A percentile compares a stretch with the other conserved stretches of the same genome.
Conservation (phyloP, 768 basidiomycete genomes). For the Termitomyces sp. region DNA sequence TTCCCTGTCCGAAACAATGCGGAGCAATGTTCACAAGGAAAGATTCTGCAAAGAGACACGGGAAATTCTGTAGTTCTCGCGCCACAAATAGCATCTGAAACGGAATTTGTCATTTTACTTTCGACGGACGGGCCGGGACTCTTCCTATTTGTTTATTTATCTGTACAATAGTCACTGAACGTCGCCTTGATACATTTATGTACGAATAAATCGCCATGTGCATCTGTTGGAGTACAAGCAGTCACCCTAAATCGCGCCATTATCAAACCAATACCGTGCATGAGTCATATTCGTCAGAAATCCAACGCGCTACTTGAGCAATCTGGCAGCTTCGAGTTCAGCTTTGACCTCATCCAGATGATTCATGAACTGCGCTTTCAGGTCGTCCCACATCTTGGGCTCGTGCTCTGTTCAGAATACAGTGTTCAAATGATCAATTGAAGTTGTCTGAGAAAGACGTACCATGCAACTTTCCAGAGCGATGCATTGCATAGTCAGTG, state of each 20-base stretch:
- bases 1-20: slow-evolving; percentile 11
- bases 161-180: neutral
- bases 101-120: neutral
- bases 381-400: slow-evolving; percentile 63
- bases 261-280: neutral
- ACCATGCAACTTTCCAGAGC: slow-evolving; percentile 59
- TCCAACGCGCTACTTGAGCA: slow-evolving; percentile 13
- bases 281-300: neutral
- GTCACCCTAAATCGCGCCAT: neutral
- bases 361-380: slow-evolving; percentile 55
- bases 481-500: slow-evolving; percentile 61
- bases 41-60: slow-evolving; percentile 17
- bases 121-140: too few relatives aligned
- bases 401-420: neutral
- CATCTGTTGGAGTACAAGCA: neutral
- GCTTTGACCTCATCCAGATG: slow-evolving; percentile 54
- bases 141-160: too few relatives aligned
- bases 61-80: neutral
- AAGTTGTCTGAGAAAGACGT: slow-evolving; percentile 8
- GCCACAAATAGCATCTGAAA: neutral
- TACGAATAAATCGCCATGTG: neutral
- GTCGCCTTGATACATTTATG: too few relatives aligned
- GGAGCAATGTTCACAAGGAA: slow-evolving; percentile 11
- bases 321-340: slow-evolving; percentile 39
- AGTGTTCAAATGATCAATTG: neutral